Percentiles rank a stretch among this genome's conserved stretches.
Evolutionary conservation across 2,329 filamentous ascomycete genomes (phyloP).

Genomic region (Bipolaris cookei): DNA sequence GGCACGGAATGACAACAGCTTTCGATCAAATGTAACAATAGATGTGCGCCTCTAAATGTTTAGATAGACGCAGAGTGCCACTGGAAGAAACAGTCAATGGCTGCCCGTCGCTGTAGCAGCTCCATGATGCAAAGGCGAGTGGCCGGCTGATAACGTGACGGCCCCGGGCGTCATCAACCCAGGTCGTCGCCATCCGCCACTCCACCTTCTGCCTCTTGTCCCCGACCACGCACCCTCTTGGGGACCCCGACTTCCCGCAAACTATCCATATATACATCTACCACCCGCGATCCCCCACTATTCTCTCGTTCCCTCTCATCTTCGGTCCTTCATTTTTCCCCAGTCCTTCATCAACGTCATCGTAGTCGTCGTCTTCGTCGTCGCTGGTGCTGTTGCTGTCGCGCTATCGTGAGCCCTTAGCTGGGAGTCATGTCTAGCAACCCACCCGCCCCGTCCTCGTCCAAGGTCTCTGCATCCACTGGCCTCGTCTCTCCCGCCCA

Average conservation of each 20-base stretch:
- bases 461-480: slow-evolving; percentile 49
- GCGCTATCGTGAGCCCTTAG: slow-evolving; percentile 33
- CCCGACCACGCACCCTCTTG: slow-evolving; percentile 20
- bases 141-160: slow-evolving; percentile 6
- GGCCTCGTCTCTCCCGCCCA: slow-evolving; percentile 52
- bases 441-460: slow-evolving; percentile 50
- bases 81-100: not conserved
- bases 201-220: slow-evolving; percentile 14
- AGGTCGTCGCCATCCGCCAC: slow-evolving; percentile 10
- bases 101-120: not conserved
- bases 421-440: slow-evolving; percentile 54
- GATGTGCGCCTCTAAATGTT: no score
- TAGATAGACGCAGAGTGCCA: not conserved
- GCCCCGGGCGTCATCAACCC: slow-evolving; percentile 6
- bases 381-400: slow-evolving; percentile 4
- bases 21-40: no score
- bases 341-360: slow-evolving; percentile 3
- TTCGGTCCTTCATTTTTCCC: slow-evolving; percentile 6
- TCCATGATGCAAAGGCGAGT: not conserved
- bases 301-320: not conserved
- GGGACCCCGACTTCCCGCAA: slow-evolving; percentile 12
- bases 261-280: not conserved
- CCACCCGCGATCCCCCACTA: not conserved
- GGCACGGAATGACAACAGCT: not conserved
- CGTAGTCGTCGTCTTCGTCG: not conserved